A percentile compares a stretch with the other conserved stretches of the same genome.
phyloP scores from a whole-genome alignment of 371 early-diverging fungal genomes.

The Syncephalis fuscata region DNA sequence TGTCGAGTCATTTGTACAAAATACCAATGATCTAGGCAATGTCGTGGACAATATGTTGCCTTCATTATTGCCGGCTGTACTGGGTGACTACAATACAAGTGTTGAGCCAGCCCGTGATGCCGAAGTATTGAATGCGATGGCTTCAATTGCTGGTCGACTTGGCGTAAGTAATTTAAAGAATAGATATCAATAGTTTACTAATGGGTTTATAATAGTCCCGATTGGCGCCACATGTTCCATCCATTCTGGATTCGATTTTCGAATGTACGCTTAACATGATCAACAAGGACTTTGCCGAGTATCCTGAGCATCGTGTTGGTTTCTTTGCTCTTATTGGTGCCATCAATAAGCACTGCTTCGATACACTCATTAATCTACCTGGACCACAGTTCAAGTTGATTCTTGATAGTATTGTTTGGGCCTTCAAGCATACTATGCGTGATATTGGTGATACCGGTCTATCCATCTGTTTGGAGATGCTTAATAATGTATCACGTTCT shows the following conservation, averaged over 20 bases:
- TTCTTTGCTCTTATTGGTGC: slow-evolving; percentile 83
- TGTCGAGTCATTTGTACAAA: slow-evolving; percentile 70
- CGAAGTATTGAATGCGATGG: slow-evolving; percentile 83
- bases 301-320: slow-evolving; percentile 88
- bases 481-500: slow-evolving; percentile 54
- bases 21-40: slow-evolving; percentile 58
- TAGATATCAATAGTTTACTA: slow-evolving; percentile 1
- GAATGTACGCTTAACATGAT: slow-evolving; percentile 95
- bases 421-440: slow-evolving; percentile 96
- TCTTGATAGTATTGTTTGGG: slow-evolving; percentile 90
- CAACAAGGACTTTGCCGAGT: slow-evolving; percentile 92
- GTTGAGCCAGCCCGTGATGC: slow-evolving; percentile 83
- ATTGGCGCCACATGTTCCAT: slow-evolving; percentile 63
- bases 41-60: slow-evolving; percentile 72
- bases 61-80: slow-evolving; percentile 78
- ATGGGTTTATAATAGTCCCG: slow-evolving; percentile 22
- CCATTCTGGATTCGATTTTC: slow-evolving; percentile 83
- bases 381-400: slow-evolving; percentile 75
- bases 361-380: slow-evolving; percentile 67
- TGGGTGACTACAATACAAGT: slow-evolving; percentile 70
- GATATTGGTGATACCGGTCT: slow-evolving; percentile 91
- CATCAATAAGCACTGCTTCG: slow-evolving; percentile 77
- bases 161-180: slow-evolving; percentile 28
- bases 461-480: slow-evolving; percentile 64
- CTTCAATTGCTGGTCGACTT: slow-evolving; percentile 63